Evolutionary conservation across 2,329 filamentous ascomycete genomes (phyloP), one percentile per base, ranked within the genome.

Genomic region (Microsporum audouinii): DNA sequence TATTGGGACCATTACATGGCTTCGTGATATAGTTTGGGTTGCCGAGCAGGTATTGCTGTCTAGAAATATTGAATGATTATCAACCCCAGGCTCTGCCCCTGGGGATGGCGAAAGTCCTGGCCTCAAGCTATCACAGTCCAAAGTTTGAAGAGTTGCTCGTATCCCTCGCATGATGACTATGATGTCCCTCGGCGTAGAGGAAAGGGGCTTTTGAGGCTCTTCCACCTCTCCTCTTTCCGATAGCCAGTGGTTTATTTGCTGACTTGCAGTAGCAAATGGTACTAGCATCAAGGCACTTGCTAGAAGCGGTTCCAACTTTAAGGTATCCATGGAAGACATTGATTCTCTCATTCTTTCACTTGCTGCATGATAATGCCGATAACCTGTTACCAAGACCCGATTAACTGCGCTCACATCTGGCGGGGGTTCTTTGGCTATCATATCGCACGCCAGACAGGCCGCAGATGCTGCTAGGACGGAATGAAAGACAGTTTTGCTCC

Each of bases 281-380:
- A 65, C 60, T 5, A 63, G 43, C 58, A 63, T 36, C 33, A 63
- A 43, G 31, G 62, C 61, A 39, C 63, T 66, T 7, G 65, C 65
- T 34, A 67, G 10, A 7, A 67, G 65, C 12, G 59, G 57, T 58
- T 66, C 65, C 27, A 58, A 36, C 23, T 67, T 53, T 39, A 57
- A 45, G 4, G 34, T 56, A 17, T 57, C 55, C 17, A 43, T 38
- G 17, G 23, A 31, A 43, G 63, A 61, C 23, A 65, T 64, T 34
- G 59, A 61, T 27, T 62, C 56, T 43, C 65, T 64, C 65, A 65
- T 67, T 29, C 61, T 59, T 58, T 66, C 62, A 49, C 57, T 63
- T 4, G 65, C 65, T 17, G 57, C 38, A 51, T 62, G 64, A 57
- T 64, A 63, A 43, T 63, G 62, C 14, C 55, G 62, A 36, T 65